Evolutionary conservation across 2,329 filamentous ascomycete species (phyloP), one percentile per base, ranked within the genome.

Genomic region (Metarhizium rileyi): DNA sequence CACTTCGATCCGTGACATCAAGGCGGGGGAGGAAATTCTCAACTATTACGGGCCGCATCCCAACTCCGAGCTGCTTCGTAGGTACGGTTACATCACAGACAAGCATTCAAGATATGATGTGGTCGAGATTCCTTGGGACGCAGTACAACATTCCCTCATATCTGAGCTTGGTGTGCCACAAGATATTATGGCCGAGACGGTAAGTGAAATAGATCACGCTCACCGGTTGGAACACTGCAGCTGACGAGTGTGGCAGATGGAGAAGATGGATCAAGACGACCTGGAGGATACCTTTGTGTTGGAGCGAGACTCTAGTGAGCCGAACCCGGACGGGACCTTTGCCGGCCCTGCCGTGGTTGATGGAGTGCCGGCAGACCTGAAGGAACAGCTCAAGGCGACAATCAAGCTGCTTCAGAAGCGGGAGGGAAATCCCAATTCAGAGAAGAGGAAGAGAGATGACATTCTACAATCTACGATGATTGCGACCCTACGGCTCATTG

Each of bases 41-140:
- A 95, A 95, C 63, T 90, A 95, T 67, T 95, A 95, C 57, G 90
- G 90, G 0, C 83, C 89, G 5, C 78, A 94, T 3, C 86, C 89
- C 9, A 86, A 87, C 52, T 85, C 86, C 1, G 90, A 96, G 61
- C 72, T 95, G 7, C 75, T 95, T 10, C 76, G 90, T 33, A 77
- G 90, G 14, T 95, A 95, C 58, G 90, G 90, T 18, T 95, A 95
- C 59, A 81, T 90, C n/a, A 91, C 88, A 0, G 69, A 78, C 26
- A 84, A 83, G 55, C 90, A 95, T 58, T 71, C 81, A 9, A 75
- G 83, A 38, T 89, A 90, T 64, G 89, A 95, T 57, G 87, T 95
- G 1, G 84, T 87, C 1, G 90, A 96, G 63, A 67, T 95, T 30
- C 74, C 85, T 0, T 80, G 84, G 69, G 69, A 73, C 0, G 59